Evolutionary conservation across 768 basidiomycete species (phyloP).

Genomic region (Trametes meyenii): DNA sequence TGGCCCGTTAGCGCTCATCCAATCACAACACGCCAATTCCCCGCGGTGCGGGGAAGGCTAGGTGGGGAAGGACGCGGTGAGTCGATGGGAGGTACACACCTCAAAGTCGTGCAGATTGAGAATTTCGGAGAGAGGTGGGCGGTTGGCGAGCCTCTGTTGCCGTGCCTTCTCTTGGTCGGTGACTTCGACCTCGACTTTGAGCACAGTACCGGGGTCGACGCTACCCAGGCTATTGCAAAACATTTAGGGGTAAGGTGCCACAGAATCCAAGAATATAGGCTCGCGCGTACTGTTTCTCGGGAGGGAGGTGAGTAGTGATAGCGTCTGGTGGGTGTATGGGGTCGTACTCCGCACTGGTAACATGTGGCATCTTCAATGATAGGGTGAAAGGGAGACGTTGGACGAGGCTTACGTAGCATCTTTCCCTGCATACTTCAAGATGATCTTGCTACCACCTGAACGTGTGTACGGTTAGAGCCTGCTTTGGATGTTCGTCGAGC

Average conservation of each 20-base stretch:
- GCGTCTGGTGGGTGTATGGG: constrained; percentile 88
- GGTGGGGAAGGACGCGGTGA: not conserved
- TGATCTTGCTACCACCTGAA: constrained; percentile 50
- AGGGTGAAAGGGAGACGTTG: too few relatives aligned
- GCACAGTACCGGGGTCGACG: constrained; percentile 67
- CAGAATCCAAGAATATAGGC: not conserved
- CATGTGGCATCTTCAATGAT: too few relatives aligned
- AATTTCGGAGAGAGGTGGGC: constrained; percentile 79
- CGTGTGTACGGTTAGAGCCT: not conserved
- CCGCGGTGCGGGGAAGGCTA: not conserved
- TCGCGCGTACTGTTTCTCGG: constrained; percentile 67
- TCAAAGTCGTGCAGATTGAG: constrained; percentile 94
- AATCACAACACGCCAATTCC: not conserved
- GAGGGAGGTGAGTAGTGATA: constrained; percentile 73
- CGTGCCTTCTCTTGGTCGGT: constrained; percentile 69
- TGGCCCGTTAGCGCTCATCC: constrained; percentile 2
- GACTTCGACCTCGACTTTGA: constrained; percentile 59
- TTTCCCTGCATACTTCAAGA: constrained; percentile 56
- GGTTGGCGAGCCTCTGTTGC: constrained; percentile 56
- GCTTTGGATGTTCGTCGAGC: not conserved
- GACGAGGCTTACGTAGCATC: constrained; percentile 42
- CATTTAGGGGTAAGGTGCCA: not conserved
- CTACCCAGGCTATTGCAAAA: constrained; percentile 53
- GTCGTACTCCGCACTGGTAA: constrained; percentile 62
- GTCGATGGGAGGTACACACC: constrained; percentile 41